A percentile compares a stretch with the other conserved stretches of the same genome.
These are phyloP conservation scores for Chaetothyriales sp. DNA, from an alignment of 2,329 filamentous ascomycete species.

Conservation along the genomic window DNA sequence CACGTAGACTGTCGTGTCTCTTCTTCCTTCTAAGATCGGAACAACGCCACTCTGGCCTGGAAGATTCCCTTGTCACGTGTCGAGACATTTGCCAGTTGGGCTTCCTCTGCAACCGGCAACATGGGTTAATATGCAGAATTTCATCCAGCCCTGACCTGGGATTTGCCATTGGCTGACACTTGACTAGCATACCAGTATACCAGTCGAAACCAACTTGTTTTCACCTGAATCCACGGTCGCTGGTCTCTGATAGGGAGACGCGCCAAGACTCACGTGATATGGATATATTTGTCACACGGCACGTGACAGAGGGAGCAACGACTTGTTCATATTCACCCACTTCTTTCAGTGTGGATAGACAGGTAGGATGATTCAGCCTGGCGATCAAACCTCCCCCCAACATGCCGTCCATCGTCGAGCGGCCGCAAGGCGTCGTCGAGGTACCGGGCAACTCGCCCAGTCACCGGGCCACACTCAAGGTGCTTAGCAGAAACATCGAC, in stretches of 20 bases:
- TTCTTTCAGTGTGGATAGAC: neutral
- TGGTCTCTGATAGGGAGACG: too few species aligned
- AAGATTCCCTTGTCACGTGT: too few species aligned
- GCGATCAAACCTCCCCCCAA: neutral
- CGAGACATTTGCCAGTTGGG: neutral
- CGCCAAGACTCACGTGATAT: too few species aligned
- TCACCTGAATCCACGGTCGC: too few species aligned
- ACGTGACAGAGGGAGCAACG: neutral
- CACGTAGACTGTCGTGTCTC: neutral
- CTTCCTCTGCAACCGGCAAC: neutral
- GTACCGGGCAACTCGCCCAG: neutral
- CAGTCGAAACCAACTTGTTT: too few species aligned
- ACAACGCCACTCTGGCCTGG: neutral
- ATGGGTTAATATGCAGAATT: too few species aligned
- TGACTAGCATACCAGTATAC: too few species aligned
- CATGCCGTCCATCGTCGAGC: neutral
- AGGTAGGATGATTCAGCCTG: neutral
- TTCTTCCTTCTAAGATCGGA: neutral
- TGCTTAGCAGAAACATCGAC: slow-evolving; percentile 53
- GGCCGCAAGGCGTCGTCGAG: neutral
- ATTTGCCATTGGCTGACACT: too few species aligned
- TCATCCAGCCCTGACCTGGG: too few species aligned
- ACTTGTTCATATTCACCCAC: neutral
- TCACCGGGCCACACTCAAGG: slow-evolving; percentile 12
- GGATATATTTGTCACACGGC: too few species aligned